Evolutionary conservation across 2,329 filamentous ascomycete genomes (phyloP), one percentile per base, ranked within the genome.

Genomic region (Sporothrix brunneoviolacea): DNA sequence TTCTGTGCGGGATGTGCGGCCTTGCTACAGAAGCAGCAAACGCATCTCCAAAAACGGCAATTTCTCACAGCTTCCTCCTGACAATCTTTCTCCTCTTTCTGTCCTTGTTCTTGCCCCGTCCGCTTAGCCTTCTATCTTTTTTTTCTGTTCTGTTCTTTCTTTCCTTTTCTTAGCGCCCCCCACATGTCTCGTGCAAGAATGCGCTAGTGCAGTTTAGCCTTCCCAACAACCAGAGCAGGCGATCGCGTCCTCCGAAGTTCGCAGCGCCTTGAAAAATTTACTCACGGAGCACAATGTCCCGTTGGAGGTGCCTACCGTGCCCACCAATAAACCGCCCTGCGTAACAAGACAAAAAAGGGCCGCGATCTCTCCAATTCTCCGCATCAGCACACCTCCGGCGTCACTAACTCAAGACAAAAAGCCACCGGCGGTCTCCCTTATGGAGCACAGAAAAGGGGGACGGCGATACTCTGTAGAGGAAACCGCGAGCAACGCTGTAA

Each of bases 221-320:
- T 49, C 39, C 30, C 38, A 41, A 41, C 46, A 41, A 35, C 18
- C 37, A 48, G 19, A 41, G 22, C 33, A 30, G 42, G 38, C 38
- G 30, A 36, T 42, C 30, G 46, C 46, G 30, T 24, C 38, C 46
- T 49, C 46, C 46, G 46, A 49, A 49, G 15, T 48, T 49, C 46
- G 46, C 46, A 49, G 46, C n/a, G 24, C 28, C 10, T 30, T 46
- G 47, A 37, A 47, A 48, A 42, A 30, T 47, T 18, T 47, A 22
- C 15, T 37, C 50, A 52, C 50, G 50, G 50, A 52, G 39, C 38
- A 48, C 22, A 38, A 33, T 48, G 39, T 33, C 44, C 50, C 50
- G 50, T 48, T 48, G 44, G 44, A 51, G 41, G 42, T 40, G 16
- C 36, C 28, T 33, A 36, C 28, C 41, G 36, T 39, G n/a, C n/a